A percentile compares a stretch with the other conserved stretches of the same genome.
These are phyloP conservation scores for Eucalyptus brandiana DNA, from an alignment of 345 rosid genomes.

Conservation along the genomic window DNA sequence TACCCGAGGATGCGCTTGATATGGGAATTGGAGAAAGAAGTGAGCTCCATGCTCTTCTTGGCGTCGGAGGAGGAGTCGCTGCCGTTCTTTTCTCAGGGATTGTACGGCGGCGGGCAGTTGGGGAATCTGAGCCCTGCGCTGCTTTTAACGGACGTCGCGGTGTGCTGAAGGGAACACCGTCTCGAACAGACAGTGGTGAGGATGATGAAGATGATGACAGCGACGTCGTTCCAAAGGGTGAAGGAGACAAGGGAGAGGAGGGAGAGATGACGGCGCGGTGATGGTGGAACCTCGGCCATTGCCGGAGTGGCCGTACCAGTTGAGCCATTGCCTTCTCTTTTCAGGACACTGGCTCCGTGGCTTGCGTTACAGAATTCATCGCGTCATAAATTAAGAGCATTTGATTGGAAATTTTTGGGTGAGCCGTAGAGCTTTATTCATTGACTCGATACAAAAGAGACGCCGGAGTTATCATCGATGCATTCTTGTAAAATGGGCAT, in stretches of 20 bases:
- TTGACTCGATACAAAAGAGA: too few relatives aligned
- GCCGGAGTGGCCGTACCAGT: conserved; percentile 20
- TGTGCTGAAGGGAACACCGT: conserved; percentile 11
- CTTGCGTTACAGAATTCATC: not conserved
- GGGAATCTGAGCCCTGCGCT: conserved; percentile 16
- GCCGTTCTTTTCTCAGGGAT: conserved; percentile 2
- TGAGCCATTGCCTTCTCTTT: conserved; percentile 16
- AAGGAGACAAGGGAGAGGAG: not conserved
- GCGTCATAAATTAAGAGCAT: not conserved
- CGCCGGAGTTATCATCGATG: too few relatives aligned
- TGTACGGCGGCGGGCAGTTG: conserved; percentile 4
- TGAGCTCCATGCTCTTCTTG: conserved; percentile 58
- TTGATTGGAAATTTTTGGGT: too few relatives aligned
- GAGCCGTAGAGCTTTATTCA: too few relatives aligned
- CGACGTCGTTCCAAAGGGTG: not conserved
- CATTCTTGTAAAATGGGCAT: too few relatives aligned
- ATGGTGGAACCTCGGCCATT: not conserved
- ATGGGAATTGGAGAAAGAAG: conserved; percentile 63
- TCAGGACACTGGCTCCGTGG: not conserved
- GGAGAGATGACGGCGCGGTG: not conserved
- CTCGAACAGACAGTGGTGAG: conserved; percentile 1
- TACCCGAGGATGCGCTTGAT: conserved; percentile 58
- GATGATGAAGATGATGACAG: not conserved
- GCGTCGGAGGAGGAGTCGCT: conserved; percentile 31
- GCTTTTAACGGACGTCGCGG: conserved; percentile 5